Conservation (phyloP, 495 filamentous ascomycete genomes). For the Glutinoglossum americanum region DNA sequence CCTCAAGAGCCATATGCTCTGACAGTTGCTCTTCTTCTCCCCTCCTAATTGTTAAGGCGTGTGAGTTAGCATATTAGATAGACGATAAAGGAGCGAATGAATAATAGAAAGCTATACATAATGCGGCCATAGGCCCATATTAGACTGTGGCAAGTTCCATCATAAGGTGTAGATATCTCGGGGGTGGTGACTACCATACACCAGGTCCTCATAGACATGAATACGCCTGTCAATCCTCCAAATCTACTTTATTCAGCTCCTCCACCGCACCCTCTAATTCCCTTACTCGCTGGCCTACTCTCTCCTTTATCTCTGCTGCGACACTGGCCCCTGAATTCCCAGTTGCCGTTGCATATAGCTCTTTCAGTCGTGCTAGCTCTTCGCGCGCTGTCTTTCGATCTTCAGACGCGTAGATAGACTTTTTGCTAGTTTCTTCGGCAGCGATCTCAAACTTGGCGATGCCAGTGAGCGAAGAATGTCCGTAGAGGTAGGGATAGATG, state of each 20-base stretch:
- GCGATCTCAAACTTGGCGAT: constrained; percentile 28
- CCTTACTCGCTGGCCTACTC: constrained; percentile 27
- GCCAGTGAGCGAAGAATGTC: background rate
- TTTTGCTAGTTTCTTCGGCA: constrained; percentile 31
- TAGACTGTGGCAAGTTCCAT: too few species aligned
- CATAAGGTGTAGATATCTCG: too few species aligned
- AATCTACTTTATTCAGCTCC: constrained; percentile 25
- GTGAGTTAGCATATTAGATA: too few species aligned
- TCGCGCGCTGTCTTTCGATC: constrained; percentile 30
- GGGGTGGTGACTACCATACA: too few species aligned
- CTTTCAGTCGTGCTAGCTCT: constrained; percentile 26
- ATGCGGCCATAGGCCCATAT: too few species aligned
- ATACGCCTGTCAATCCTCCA: constrained; percentile 12
- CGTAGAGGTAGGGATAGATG: background rate
- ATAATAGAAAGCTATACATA: too few species aligned
- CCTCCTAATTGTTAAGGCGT: too few species aligned
- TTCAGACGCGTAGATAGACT: constrained; percentile 28
- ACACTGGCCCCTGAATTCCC: constrained; percentile 14
- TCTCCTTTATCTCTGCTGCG: constrained; percentile 26
- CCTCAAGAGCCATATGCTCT: too few species aligned
- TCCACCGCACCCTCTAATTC: constrained; percentile 30
- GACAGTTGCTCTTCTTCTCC: too few species aligned
- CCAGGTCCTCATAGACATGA: too few species aligned
- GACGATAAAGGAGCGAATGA: too few species aligned
- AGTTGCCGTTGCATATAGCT: constrained; percentile 22